These are phyloP conservation scores for Lyophyllum shimeji DNA, from an alignment of 768 basidiomycete genomes.

Conservation along the genomic window DNA sequence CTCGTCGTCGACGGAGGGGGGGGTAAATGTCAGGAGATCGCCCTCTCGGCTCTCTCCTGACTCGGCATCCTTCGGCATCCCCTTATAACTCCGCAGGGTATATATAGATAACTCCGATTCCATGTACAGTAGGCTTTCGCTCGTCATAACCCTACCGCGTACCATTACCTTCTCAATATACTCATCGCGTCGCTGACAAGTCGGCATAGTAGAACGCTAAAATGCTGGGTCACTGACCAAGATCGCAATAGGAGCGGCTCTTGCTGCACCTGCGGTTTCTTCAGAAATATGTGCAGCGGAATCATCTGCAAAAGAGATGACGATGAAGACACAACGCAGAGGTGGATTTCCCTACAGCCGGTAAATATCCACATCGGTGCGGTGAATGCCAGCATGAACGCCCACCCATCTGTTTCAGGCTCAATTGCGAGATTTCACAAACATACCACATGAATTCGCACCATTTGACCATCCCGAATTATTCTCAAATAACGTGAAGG, in stretches of 20 bases:
- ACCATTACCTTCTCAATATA: too few relatives aligned
- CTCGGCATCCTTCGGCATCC: too few relatives aligned
- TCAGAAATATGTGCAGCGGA: slow-evolving; percentile 77
- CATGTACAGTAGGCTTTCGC: too few relatives aligned
- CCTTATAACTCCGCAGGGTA: too few relatives aligned
- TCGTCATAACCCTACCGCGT: too few relatives aligned
- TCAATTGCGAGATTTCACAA: background rate
- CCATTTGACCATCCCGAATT: slow-evolving; percentile 67
- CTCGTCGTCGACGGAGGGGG: too few relatives aligned
- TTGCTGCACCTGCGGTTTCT: slow-evolving; percentile 63
- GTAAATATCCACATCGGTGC: slow-evolving; percentile 81
- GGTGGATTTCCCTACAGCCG: slow-evolving; percentile 50
- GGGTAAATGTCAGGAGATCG: too few relatives aligned
- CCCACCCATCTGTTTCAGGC: slow-evolving; percentile 61
- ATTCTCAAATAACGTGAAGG: slow-evolving; percentile 70
- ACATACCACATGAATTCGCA: slow-evolving; percentile 27
- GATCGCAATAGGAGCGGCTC: slow-evolving; percentile 69
- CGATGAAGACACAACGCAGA: background rate
- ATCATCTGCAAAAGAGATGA: slow-evolving; percentile 48
- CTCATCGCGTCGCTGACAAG: background rate
- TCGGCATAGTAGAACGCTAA: background rate
- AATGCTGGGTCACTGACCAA: slow-evolving; percentile 30
- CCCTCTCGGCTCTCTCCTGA: too few relatives aligned
- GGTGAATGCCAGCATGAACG: slow-evolving; percentile 70
- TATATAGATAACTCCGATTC: too few relatives aligned